Conservation (phyloP, 2,329 filamentous ascomycete genomes). For the Blastomyces silverae region DNA sequence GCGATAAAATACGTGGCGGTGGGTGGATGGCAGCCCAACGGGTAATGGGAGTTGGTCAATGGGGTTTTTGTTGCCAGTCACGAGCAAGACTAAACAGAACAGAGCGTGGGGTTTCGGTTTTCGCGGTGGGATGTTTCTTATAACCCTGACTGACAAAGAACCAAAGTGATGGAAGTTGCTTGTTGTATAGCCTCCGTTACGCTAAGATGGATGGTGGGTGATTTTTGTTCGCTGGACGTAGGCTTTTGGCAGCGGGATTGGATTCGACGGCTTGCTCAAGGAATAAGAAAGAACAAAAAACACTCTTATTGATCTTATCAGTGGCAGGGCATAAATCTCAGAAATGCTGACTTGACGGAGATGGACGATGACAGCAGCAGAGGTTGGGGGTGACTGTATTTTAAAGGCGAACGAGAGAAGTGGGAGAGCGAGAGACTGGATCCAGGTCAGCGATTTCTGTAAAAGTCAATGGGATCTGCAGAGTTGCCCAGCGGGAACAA, state of each 20-base stretch:
- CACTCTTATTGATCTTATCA: background rate
- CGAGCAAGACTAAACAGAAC: slow-evolving; percentile 1
- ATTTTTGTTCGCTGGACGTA: background rate
- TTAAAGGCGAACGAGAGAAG: background rate
- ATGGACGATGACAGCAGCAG: background rate
- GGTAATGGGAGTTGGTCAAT: slow-evolving; percentile 7
- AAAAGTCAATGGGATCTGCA: background rate
- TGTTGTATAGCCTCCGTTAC: background rate
- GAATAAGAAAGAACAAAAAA: background rate
- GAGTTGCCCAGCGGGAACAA: slow-evolving; percentile 1
- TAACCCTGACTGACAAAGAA: slow-evolving; percentile 5
- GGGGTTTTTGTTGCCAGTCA: slow-evolving; percentile 4
- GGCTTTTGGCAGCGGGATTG: background rate
- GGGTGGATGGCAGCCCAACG: slow-evolving; percentile 12
- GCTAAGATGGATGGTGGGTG: background rate
- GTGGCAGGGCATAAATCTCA: too few species aligned
- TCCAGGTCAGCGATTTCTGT: slow-evolving; percentile 8
- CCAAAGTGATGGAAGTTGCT: background rate
- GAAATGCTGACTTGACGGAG: background rate
- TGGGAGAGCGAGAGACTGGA: background rate
- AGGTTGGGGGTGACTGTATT: background rate
- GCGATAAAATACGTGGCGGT: slow-evolving; percentile 17
- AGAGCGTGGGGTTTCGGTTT: slow-evolving; percentile 10
- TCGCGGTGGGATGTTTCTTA: background rate
- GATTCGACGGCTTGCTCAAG: background rate